Conservation (phyloP, 2,329 filamentous ascomycete species). For the Fusarium sp. region DNA sequence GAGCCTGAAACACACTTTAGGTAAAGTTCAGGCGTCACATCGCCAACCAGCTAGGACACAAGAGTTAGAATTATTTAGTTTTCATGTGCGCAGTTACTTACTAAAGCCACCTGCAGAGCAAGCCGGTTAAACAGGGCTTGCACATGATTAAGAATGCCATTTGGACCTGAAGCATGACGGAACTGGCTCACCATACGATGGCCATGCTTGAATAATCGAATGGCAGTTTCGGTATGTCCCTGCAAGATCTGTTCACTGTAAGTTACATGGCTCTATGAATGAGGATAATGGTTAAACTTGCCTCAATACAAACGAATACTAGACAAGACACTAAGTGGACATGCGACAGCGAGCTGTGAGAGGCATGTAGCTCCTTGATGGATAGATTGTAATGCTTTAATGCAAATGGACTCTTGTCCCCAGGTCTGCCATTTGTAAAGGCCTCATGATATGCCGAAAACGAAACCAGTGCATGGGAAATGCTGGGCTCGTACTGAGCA, state of each 20-base stretch:
- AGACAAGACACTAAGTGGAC: background rate
- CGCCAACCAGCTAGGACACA: rapidly evolving
- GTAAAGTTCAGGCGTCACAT: rapidly evolving
- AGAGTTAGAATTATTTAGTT: rapidly evolving
- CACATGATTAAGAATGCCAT: background rate
- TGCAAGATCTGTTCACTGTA: background rate
- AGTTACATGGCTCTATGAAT: rapidly evolving
- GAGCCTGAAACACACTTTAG: background rate
- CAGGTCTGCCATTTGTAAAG: rapidly evolving
- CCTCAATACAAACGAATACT: background rate
- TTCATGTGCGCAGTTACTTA: background rate
- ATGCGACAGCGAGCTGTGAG: background rate
- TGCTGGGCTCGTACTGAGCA: background rate
- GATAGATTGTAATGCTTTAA: background rate
- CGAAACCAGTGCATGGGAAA: background rate
- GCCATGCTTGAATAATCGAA: background rate
- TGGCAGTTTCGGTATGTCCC: background rate
- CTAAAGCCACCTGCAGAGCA: background rate
- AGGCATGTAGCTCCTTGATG: background rate
- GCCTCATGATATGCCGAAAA: background rate
- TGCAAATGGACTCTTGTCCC: background rate
- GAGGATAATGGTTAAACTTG: rapidly evolving
- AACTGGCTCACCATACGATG: background rate
- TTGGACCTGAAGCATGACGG: background rate
- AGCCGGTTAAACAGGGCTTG: background rate